phyloP scores from a whole-genome alignment of 331 rosid genomes.

The Pyrus hybrid region DNA sequence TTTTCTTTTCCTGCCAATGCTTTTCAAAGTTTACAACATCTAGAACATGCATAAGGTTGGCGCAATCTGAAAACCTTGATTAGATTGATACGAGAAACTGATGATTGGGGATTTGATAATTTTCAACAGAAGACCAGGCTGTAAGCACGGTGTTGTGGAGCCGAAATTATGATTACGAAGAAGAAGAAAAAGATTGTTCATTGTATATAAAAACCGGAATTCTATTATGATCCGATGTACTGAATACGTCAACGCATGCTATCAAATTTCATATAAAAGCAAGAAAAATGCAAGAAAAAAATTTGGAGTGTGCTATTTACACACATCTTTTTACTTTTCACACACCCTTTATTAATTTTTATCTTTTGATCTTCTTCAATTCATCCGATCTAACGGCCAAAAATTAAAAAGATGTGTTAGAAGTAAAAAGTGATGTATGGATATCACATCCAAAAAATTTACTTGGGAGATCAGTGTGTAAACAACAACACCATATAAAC shows the following conservation, averaged over 20 bases:
- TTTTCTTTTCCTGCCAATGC: neutral
- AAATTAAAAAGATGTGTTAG: too few relatives aligned
- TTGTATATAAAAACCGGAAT: too few relatives aligned
- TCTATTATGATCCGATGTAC: neutral
- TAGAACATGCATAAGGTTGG: neutral
- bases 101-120: neutral
- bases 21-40: neutral
- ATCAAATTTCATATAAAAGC: too few relatives aligned
- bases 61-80: neutral
- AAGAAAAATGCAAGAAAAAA: too few relatives aligned
- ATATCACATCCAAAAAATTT: too few relatives aligned
- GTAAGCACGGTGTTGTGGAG: neutral
- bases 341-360: too few relatives aligned
- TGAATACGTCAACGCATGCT: neutral
- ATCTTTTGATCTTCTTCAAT: too few relatives aligned
- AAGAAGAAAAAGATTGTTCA: neutral
- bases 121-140: neutral
- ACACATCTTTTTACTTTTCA: too few relatives aligned
- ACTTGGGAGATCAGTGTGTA: too few relatives aligned
- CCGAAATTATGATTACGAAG: neutral
- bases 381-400: fast-evolving
- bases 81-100: neutral
- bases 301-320: too few relatives aligned
- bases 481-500: too few relatives aligned
- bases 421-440: too few relatives aligned